phyloP scores from a whole-genome alignment of 2,329 filamentous ascomycete genomes.

The Penicillium nordicum region DNA sequence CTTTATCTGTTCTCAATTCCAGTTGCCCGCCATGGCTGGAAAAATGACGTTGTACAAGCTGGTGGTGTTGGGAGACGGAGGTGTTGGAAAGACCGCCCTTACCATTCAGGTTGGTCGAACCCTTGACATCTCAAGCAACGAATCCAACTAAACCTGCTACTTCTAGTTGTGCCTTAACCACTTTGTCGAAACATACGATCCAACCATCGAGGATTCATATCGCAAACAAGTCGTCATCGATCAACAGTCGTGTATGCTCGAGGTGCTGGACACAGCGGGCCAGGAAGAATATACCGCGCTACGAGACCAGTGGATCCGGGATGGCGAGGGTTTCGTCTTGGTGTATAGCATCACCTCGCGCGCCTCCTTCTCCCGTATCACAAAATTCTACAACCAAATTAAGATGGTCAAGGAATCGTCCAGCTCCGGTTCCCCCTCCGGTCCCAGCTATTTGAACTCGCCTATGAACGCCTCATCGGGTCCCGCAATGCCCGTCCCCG shows the following conservation, averaged over 20 bases:
- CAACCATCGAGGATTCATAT: conserved; percentile 67
- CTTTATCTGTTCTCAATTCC: not conserved
- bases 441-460: conserved; percentile 49
- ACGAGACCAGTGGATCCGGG: conserved; percentile 96
- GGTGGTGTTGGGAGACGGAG: conserved; percentile 91
- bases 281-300: conserved; percentile 98
- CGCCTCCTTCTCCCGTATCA: conserved; percentile 91
- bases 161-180: conserved; percentile 87
- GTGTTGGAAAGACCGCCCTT: conserved; percentile 88
- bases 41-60: conserved; percentile 96
- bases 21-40: conserved; percentile 64
- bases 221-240: conserved; percentile 79
- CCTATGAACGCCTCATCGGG: conserved; percentile 47
- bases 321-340: conserved; percentile 94
- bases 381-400: conserved; percentile 94
- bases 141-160: conserved; percentile 4
- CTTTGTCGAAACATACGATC: conserved; percentile 87
- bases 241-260: conserved; percentile 91
- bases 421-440: conserved; percentile 53
- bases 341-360: conserved; percentile 98
- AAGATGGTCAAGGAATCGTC: conserved; percentile 91
- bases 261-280: conserved; percentile 93
- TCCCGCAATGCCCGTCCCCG: conserved; percentile 68
- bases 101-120: conserved; percentile 66
- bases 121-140: not conserved